Conservation (phyloP, 208 protist genomes). For the Acanthamoeba healyi region DNA sequence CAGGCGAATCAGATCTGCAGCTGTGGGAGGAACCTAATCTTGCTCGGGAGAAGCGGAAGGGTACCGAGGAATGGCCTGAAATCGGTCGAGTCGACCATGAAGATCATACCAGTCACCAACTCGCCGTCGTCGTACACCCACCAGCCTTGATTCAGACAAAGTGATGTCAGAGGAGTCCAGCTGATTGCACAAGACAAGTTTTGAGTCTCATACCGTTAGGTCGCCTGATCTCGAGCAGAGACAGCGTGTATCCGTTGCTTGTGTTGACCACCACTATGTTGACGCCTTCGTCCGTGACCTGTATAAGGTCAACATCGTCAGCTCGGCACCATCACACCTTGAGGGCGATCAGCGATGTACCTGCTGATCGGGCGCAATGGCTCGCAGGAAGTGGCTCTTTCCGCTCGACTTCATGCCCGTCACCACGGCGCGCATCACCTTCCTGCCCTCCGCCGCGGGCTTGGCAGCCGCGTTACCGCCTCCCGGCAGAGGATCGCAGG, state of each 20-base stretch:
- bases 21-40: not conserved
- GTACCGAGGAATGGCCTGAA: not conserved
- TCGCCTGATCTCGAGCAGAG: not conserved
- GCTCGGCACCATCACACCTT: not conserved
- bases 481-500: not conserved
- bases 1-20: no score
- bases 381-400: not conserved
- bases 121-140: not conserved
- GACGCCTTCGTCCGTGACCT: not conserved
- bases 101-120: not conserved
- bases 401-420: not conserved
- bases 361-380: not conserved
- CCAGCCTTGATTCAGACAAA: no score
- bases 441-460: not conserved
- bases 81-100: not conserved
- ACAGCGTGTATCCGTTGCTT: not conserved
- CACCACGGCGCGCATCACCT: not conserved
- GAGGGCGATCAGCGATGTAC: not conserved
- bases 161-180: no score
- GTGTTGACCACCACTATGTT: not conserved
- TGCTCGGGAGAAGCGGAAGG: no score
- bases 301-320: not conserved
- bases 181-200: no score
- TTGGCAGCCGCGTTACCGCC: not conserved
- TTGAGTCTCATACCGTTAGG: not conserved